Percentiles rank a stretch among this genome's conserved stretches.
phyloP scores from a whole-genome alignment of 148 eudicot genomes.

The Gaultheria prostrata region DNA sequence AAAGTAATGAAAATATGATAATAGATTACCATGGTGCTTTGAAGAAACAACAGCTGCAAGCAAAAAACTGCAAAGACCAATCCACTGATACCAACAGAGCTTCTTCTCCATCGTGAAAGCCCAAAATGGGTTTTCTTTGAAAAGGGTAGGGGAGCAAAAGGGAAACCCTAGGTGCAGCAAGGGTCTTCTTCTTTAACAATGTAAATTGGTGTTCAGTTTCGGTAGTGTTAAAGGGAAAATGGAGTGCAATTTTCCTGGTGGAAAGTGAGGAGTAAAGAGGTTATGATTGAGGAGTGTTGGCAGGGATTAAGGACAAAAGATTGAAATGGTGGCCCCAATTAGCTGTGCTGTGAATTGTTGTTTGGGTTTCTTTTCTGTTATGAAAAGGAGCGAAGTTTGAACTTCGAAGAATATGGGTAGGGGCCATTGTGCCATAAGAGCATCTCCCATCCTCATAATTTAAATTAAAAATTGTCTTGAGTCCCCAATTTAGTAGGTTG shows the following conservation, averaged over 20 bases:
- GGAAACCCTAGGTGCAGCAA: conserved; percentile 2
- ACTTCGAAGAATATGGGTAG: background rate
- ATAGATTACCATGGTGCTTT: conserved; percentile 39
- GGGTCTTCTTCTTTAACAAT: conserved; percentile 14
- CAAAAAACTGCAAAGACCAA: conserved; percentile 27
- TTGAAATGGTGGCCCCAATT: conserved; percentile 21
- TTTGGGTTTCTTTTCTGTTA: conserved; percentile 13
- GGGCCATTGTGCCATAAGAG: too few species aligned
- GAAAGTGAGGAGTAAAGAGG: conserved; percentile 4
- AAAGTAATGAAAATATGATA: background rate
- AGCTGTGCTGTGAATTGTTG: conserved; percentile 15
- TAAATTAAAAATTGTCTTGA: too few species aligned
- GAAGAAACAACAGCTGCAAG: conserved; percentile 32
- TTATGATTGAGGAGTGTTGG: conserved; percentile 8
- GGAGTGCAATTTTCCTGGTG: conserved; percentile 11
- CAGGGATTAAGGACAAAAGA: conserved; percentile 25
- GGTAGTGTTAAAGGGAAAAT: conserved; percentile 8
- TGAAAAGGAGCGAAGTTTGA: conserved; percentile 11
- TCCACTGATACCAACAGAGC: conserved; percentile 19
- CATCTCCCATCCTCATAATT: too few species aligned
- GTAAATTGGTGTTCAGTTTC: background rate
- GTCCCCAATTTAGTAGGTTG: too few species aligned
- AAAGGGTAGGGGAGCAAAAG: background rate
- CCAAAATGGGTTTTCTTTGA: conserved; percentile 7
- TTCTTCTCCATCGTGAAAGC: conserved; percentile 18